Conservation (phyloP, 768 basidiomycete genomes). For the Chalciporus piperatus region DNA sequence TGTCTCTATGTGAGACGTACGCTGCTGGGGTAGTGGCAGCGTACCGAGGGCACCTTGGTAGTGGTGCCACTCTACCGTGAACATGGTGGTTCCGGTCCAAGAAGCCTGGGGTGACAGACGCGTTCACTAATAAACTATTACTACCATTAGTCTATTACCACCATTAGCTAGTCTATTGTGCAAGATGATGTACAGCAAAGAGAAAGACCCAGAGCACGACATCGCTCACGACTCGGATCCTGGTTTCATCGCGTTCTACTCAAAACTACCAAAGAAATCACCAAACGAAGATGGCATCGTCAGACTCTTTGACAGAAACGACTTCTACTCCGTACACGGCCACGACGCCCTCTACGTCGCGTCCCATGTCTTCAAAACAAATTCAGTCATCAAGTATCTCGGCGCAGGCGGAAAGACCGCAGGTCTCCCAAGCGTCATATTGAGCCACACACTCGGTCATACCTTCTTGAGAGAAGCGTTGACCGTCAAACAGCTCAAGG, state of each 20-base stretch:
- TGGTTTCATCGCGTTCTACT: constrained; percentile 75
- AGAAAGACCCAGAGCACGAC: constrained; percentile 50
- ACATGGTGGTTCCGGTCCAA: too few species aligned
- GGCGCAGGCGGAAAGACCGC: constrained; percentile 59
- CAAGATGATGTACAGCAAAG: constrained; percentile 59
- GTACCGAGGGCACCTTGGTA: too few species aligned
- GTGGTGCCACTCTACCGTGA: too few species aligned
- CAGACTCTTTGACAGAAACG: constrained; percentile 81
- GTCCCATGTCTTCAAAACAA: constrained; percentile 78
- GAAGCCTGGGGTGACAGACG: too few species aligned
- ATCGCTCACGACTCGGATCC: constrained; percentile 66
- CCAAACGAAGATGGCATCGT: constrained; percentile 75
- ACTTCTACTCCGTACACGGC: constrained; percentile 88
- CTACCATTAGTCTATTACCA: too few species aligned
- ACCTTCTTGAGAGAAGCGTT: constrained; percentile 84
- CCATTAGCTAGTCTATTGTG: too few species aligned
- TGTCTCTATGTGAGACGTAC: too few species aligned
- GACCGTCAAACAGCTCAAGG: constrained; percentile 83
- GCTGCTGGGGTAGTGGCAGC: too few species aligned
- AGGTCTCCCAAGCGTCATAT: constrained; percentile 72
- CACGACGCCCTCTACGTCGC: constrained; percentile 88
- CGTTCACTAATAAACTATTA: too few species aligned
- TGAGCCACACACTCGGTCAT: constrained; percentile 76
- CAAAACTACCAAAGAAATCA: constrained; percentile 58
- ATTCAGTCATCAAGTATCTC: constrained; percentile 89